A percentile compares a stretch with the other conserved stretches of the same genome.
Conservation (phyloP, 169 alveolate species). For the Plasmodium reichenowi region DNA sequence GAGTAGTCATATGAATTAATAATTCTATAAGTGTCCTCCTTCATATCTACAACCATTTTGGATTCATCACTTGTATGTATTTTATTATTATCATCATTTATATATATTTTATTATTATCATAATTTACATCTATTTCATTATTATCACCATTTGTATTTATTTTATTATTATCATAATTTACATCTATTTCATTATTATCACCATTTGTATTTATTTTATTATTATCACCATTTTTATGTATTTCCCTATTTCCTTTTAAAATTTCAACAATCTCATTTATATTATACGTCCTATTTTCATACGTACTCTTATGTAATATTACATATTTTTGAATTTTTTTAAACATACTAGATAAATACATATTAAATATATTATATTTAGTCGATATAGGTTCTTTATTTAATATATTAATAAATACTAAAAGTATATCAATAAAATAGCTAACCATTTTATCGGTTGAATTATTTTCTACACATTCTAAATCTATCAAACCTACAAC, state of each 20-base stretch:
- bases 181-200: not conserved
- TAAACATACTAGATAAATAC: slow-evolving; percentile 11
- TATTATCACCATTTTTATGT: not conserved
- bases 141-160: no score
- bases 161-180: no score
- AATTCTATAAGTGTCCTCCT: not conserved
- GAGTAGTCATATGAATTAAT: not conserved
- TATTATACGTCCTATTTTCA: not conserved
- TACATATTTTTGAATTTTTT: slow-evolving; percentile 16
- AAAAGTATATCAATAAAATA: slow-evolving; percentile 34
- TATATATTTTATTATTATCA: not conserved
- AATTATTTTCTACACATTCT: slow-evolving; percentile 59
- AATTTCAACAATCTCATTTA: not conserved
- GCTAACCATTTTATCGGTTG: slow-evolving; percentile 11
- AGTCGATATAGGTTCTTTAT: slow-evolving; percentile 9
- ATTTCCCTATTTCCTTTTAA: not conserved
- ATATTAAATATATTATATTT: slow-evolving; percentile 2
- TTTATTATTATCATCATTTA: not conserved
- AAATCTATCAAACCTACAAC: slow-evolving; percentile 43
- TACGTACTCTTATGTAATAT: slow-evolving; percentile 30
- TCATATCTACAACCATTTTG: not conserved
- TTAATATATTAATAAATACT: slow-evolving; percentile 18
- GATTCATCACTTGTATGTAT: not conserved
- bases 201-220: not conserved
- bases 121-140: not conserved